Evolutionary conservation across 169 alveolate species (phyloP).

Genomic region (Eimeria zaria): DNA sequence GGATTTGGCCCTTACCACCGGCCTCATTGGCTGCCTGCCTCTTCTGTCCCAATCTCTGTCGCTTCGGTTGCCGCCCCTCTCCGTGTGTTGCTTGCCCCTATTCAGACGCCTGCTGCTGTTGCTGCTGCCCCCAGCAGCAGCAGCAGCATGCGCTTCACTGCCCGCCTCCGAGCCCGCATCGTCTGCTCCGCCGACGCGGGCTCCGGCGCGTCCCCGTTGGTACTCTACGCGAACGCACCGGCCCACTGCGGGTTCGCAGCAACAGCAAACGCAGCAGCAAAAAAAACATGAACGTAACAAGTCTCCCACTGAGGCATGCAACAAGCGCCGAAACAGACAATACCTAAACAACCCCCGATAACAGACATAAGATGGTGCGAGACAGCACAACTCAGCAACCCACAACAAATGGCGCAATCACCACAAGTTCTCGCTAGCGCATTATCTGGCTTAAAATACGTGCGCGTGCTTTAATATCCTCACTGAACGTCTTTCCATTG

Average conservation of each 20-base stretch:
- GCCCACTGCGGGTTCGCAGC: constrained; percentile 59
- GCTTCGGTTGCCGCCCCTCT: constrained; percentile 44
- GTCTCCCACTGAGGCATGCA: background rate
- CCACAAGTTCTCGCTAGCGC: background rate
- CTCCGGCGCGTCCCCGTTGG: constrained; percentile 78
- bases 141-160: constrained; percentile 48
- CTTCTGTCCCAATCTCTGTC: constrained; percentile 69
- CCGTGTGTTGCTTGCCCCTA: constrained; percentile 67
- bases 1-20: constrained; percentile 1
- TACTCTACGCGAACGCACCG: constrained; percentile 83
- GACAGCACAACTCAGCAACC: background rate
- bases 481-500: constrained; percentile 77
- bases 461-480: background rate
- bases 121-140: constrained; percentile 46
- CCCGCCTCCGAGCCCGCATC: constrained; percentile 71
- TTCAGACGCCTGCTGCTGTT: constrained; percentile 43
- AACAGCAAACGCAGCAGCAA: background rate
- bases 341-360: background rate
- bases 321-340: background rate
- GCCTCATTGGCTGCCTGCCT: constrained; percentile 45
- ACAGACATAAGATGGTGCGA: background rate
- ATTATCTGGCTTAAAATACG: background rate
- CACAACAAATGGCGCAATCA: background rate
- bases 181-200: constrained; percentile 49
- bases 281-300: background rate